Evolutionary conservation across 2,329 filamentous ascomycete species (phyloP).

Genomic region (Verticillium tricorpus): DNA sequence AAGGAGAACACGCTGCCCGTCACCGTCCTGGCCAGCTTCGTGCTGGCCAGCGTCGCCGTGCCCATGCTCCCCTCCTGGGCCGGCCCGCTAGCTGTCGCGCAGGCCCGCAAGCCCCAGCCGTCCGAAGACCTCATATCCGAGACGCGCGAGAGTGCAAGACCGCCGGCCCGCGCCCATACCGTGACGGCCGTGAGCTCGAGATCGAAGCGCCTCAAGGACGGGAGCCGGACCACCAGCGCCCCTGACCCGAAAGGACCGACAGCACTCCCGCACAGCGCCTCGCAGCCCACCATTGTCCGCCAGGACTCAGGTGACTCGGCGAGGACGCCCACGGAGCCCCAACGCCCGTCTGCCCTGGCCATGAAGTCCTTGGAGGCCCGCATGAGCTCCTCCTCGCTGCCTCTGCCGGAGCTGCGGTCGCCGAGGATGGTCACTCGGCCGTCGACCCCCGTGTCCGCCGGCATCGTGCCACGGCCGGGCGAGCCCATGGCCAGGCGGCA

Average conservation of each 20-base stretch:
- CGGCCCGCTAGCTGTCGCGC: conserved; percentile 75
- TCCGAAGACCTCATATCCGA: conserved; percentile 59
- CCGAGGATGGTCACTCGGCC: conserved; percentile 48
- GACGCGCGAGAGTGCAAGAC: conserved; percentile 29
- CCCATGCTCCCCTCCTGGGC: conserved; percentile 74
- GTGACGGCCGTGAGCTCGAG: conserved; percentile 48
- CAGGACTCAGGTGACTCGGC: neutral
- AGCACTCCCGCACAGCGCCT: neutral
- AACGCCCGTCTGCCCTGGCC: conserved; percentile 46
- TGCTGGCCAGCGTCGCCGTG: conserved; percentile 70
- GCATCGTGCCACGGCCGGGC: conserved; percentile 37
- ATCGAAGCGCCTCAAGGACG: conserved; percentile 42
- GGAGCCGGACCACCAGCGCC: conserved; percentile 40
- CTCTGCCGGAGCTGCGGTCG: conserved; percentile 56
- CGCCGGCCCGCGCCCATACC: conserved; percentile 63
- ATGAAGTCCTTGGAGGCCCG: conserved; percentile 53
- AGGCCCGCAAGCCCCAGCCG: conserved; percentile 70
- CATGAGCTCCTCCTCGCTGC: conserved; percentile 64
- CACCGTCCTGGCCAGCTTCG: conserved; percentile 74
- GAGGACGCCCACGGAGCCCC: conserved; percentile 30
- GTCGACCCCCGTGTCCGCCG: conserved; percentile 53
- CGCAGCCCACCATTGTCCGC: conserved; percentile 14
- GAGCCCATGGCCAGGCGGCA: conserved; percentile 53
- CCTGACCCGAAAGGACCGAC: conserved; percentile 28
- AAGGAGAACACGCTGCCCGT: conserved; percentile 78